phyloP scores from a whole-genome alignment of 2,329 filamentous ascomycete genomes.

The Neoscytalidium dimidiatum region DNA sequence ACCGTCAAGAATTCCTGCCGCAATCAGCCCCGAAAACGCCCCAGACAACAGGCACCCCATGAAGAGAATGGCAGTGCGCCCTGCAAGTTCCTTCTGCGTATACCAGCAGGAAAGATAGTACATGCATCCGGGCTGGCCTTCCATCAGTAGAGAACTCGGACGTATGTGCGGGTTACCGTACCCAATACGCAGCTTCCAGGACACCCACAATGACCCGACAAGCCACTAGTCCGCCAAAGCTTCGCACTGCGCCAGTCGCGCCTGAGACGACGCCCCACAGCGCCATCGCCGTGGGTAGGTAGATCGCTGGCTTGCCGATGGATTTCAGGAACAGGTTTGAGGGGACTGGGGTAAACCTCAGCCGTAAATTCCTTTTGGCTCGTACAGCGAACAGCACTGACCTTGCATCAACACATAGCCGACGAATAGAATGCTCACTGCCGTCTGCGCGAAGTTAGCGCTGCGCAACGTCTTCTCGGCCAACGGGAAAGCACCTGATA shows the following conservation, averaged over 20 bases:
- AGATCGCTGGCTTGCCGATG: conserved; percentile 39
- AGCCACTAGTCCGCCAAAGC: conserved; percentile 48
- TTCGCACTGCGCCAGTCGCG: conserved; percentile 42
- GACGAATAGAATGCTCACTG: conserved; percentile 60
- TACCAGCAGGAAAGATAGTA: conserved; percentile 26
- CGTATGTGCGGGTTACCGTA: conserved; percentile 27
- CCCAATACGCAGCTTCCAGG: conserved; percentile 53
- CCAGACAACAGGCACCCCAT: conserved; percentile 16
- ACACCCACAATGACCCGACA: conserved; percentile 56
- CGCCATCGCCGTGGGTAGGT: conserved; percentile 42
- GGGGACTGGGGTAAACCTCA: conserved; percentile 38
- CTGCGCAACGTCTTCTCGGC: too few relatives aligned
- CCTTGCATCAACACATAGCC: conserved; percentile 48
- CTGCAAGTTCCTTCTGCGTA: conserved; percentile 22
- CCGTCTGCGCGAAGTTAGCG: conserved; percentile 48
- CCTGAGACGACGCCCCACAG: conserved; percentile 46
- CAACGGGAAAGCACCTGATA: conserved; percentile 18
- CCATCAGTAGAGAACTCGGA: background rate
- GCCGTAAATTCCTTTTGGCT: conserved; percentile 43
- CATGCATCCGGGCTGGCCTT: conserved; percentile 19
- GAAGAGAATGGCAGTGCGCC: conserved; percentile 22
- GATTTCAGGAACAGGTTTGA: conserved; percentile 43
- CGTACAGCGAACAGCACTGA: conserved; percentile 43
- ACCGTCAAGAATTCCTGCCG: conserved; percentile 29
- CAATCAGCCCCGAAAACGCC: conserved; percentile 21